Base-by-base conservation (phyloP, 1,284 basidiomycete genomes). In the Papiliotrema nemorosa region DNA sequence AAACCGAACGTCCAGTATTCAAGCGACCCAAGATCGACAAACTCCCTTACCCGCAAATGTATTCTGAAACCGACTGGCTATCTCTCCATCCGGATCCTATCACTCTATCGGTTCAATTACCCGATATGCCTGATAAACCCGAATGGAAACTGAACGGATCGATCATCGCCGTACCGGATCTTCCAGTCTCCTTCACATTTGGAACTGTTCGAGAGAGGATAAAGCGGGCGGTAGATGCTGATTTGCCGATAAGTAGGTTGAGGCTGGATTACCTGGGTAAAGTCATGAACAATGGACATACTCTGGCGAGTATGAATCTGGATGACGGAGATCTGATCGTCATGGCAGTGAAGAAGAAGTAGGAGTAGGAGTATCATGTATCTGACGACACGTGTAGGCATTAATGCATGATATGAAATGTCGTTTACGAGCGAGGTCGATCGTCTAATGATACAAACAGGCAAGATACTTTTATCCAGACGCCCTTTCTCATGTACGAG, bases 91-190 rank as follows among this genome's bases (percentile, higher is more conserved):
- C 90, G 31, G 85, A 91, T 60, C 86, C 91, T 9, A 88, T 96
- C 63, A 84, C 85, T 12, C 78, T 97, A 26, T 79, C 80, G 35
- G 79, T 96, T 5, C 88, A 92, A 69, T 78, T 97, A 52, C 90
- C 92, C 1, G 52, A 59, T 39, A 85, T 91, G 65, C 74, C 84
- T 1, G 82, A 85, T 33, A 89, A 87, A 71, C 85, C 90, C 0
- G 90, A 93, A 73, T 93, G 87, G 88, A 90, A 91, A 66, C 79
- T 96, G 50, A 84, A 94, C 63, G 92, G 92, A 0, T 79, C 78
- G 45, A 76, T 84, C 35, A 81, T 92, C 49, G 82, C 81, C 7
- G 79, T 97, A 47, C 80, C 83, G 1, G 90, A 93, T 55, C 73
- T 94, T 27, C 86, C 88, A 3, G 81, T 93, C 62, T 88, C 82